Percentiles rank a stretch among this genome's conserved stretches.
Evolutionary conservation across 108 stramenopile genomes (phyloP).

Genomic region (Nitzschia inconspicua): DNA sequence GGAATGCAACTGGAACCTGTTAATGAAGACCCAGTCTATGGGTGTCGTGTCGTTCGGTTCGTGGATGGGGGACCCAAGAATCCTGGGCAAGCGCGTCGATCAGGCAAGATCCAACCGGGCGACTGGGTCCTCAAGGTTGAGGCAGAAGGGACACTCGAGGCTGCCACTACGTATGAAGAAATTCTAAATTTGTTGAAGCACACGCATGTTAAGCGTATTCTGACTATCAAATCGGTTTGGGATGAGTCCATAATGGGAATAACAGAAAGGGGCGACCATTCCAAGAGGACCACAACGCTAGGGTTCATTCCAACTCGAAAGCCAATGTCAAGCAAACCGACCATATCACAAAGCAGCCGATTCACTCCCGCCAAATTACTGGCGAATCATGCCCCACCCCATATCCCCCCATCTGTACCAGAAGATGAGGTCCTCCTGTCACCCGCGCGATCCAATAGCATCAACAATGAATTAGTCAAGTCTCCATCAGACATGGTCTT

Average conservation of each 20-base stretch:
- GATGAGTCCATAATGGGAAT: not conserved
- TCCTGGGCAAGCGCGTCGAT: slow-evolving; percentile 48
- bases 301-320: slow-evolving; percentile 4
- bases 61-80: slow-evolving; percentile 35
- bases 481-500: too few species aligned
- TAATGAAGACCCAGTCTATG: slow-evolving; percentile 23
- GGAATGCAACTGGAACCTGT: slow-evolving; percentile 55
- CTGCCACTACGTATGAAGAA: slow-evolving; percentile 33
- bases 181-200: slow-evolving; percentile 32
- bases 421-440: too few species aligned
- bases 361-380: too few species aligned
- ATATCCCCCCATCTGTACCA: too few species aligned
- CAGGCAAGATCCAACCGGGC: slow-evolving; percentile 40
- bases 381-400: too few species aligned
- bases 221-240: slow-evolving; percentile 30
- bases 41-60: slow-evolving; percentile 39
- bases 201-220: slow-evolving; percentile 7
- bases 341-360: too few species aligned
- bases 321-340: too few species aligned
- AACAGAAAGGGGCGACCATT: not conserved
- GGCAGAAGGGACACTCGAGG: slow-evolving; percentile 1
- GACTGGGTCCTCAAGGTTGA: slow-evolving; percentile 39
- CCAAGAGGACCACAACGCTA: not conserved
- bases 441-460: too few species aligned
- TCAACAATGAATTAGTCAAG: too few species aligned